Percentiles rank a stretch among this genome's conserved stretches.
Evolutionary conservation across 78 protist genomes (phyloP).

Genomic region (Planoprotostelium fungivorum): DNA sequence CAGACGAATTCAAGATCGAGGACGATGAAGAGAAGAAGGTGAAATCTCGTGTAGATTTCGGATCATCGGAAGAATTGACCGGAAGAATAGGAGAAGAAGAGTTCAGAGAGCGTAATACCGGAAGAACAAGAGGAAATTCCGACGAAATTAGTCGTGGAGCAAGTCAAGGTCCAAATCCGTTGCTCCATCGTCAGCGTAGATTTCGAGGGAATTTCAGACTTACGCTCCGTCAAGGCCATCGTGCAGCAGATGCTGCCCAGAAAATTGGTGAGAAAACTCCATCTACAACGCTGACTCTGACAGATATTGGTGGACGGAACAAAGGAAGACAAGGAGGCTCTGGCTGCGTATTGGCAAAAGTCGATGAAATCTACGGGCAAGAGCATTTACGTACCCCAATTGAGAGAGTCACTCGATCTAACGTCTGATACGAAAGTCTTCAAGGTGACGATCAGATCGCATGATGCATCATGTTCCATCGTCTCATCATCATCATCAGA

Average conservation of each 20-base stretch:
- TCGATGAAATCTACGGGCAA: neutral
- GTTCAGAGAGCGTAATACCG: neutral
- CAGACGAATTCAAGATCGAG: neutral
- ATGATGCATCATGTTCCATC: no score
- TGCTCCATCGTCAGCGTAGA: neutral
- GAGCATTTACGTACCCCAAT: neutral
- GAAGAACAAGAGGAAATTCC: neutral
- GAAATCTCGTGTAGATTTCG: neutral
- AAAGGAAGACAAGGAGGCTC: neutral
- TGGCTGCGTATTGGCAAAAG: neutral
- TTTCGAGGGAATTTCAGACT: neutral
- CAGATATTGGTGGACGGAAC: neutral
- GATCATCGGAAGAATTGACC: no score
- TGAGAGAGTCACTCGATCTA: neutral
- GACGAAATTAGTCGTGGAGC: neutral
- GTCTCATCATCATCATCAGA: neutral
- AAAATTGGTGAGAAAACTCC: neutral
- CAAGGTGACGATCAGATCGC: neutral
- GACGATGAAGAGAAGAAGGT: neutral
- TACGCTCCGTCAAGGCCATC: neutral
- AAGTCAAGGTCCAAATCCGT: neutral
- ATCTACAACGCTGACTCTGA: neutral
- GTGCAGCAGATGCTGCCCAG: neutral
- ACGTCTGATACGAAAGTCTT: neutral
- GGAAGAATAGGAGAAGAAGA: neutral